A percentile compares a stretch with the other conserved stretches of the same genome.
Evolutionary conservation across 2,329 filamentous ascomycete genomes (phyloP).

Genomic region (Microascus cirrosus): DNA sequence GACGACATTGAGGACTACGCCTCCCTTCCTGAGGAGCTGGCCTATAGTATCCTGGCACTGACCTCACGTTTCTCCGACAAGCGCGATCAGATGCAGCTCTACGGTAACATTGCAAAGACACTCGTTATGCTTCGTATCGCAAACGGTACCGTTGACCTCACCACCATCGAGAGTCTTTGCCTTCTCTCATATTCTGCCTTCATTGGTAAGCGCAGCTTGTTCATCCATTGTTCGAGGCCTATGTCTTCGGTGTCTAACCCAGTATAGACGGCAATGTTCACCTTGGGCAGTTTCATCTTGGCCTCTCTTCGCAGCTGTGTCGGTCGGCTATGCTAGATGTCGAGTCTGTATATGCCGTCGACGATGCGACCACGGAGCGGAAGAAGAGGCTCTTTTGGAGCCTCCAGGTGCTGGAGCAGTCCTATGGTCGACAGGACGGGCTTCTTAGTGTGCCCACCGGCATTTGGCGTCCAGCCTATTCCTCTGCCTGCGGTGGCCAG

Average conservation of each 20-base stretch:
- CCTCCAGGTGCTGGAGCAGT: conserved; percentile 35
- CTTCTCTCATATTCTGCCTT: conserved; percentile 32
- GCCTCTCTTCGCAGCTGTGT: conserved; percentile 36
- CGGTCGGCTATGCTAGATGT: conserved; percentile 36
- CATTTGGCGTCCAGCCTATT: conserved; percentile 24
- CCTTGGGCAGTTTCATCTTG: conserved; percentile 37
- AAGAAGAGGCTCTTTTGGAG: conserved; percentile 41
- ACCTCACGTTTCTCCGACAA: conserved; percentile 26
- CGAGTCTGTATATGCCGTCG: conserved; percentile 22
- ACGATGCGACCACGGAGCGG: conserved; percentile 24
- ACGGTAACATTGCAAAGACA: conserved; percentile 26
- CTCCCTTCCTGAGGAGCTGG: conserved; percentile 25
- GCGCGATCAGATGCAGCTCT: conserved; percentile 19
- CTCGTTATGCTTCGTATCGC: conserved; percentile 37
- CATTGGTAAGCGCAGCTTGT: conserved; percentile 28
- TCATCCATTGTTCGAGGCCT: too few species aligned
- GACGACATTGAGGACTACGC: conserved; percentile 14
- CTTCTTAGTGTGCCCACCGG: conserved; percentile 28
- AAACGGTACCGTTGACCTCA: conserved; percentile 34
- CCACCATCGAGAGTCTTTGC: conserved; percentile 38
- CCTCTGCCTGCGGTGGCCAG: conserved; percentile 12
- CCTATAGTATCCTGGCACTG: conserved; percentile 26
- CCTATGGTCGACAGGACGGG: conserved; percentile 33
- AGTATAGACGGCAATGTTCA: conserved; percentile 32
- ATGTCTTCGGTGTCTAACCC: conserved; percentile 4